These are phyloP conservation scores for Trichophyton schoenleinii DNA, from an alignment of 2,329 filamentous ascomycete genomes.

Conservation along the genomic window DNA sequence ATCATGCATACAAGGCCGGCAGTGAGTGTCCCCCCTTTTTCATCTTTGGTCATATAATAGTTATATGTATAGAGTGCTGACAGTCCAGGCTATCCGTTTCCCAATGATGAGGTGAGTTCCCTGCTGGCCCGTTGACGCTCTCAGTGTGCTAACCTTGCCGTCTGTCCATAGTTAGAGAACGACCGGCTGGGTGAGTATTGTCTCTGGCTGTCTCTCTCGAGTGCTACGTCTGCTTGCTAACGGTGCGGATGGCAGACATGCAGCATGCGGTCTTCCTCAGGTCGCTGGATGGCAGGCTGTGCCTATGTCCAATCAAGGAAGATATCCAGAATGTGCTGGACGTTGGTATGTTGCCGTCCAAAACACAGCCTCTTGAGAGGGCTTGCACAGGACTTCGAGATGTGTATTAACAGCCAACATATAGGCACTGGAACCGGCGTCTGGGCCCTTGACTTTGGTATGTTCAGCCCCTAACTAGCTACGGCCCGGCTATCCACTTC, in stretches of 20 bases:
- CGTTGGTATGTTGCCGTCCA: constrained; percentile 18
- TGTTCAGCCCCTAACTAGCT: neutral
- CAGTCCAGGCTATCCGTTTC: neutral
- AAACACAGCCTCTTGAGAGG: neutral
- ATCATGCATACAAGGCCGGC: constrained; percentile 12
- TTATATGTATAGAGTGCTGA: neutral
- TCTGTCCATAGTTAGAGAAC: neutral
- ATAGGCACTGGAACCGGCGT: constrained; percentile 15
- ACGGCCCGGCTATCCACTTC: too few species aligned
- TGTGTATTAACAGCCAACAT: neutral
- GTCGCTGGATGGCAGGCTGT: constrained; percentile 25
- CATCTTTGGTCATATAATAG: neutral
- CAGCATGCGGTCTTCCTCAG: constrained; percentile 30
- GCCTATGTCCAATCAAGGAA: constrained; percentile 27
- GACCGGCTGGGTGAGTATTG: neutral
- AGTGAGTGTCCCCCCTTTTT: constrained; percentile 3
- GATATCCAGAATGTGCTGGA: constrained; percentile 29
- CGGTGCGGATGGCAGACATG: constrained; percentile 28
- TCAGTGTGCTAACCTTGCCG: neutral
- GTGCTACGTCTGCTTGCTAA: constrained; percentile 17
- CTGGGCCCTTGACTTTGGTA: constrained; percentile 21
- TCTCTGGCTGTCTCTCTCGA: neutral
- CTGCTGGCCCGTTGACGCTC: neutral
- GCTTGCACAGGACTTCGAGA: neutral
- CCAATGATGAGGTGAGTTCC: neutral